phyloP scores from a whole-genome alignment of 495 filamentous ascomycete genomes.

The Thermothielavioides terrestris region DNA sequence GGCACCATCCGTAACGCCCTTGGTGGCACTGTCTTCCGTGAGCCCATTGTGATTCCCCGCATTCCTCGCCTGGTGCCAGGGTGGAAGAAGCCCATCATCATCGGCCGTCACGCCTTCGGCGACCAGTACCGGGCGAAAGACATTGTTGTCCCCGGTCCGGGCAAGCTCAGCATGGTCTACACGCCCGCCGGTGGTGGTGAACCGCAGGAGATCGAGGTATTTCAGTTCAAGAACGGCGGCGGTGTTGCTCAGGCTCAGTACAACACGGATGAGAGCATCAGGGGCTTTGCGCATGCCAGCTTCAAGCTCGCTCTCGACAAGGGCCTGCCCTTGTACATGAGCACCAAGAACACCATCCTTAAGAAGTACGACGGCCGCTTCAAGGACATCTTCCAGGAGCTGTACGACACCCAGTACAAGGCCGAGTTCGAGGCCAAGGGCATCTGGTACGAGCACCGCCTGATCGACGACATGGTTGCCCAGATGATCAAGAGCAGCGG shows the following conservation, averaged over 20 bases:
- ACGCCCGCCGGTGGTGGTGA: slow-evolving; percentile 73
- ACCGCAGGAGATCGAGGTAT: slow-evolving; percentile 83
- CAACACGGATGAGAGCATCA: slow-evolving; percentile 93
- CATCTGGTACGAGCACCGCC: slow-evolving; percentile 98
- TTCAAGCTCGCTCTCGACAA: slow-evolving; percentile 92
- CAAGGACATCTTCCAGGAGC: slow-evolving; percentile 98
- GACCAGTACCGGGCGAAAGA: slow-evolving; percentile 98
- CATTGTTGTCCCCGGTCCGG: slow-evolving; percentile 66
- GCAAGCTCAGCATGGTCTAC: slow-evolving; percentile 88
- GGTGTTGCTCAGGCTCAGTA: slow-evolving; percentile 92
- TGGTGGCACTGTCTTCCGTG: slow-evolving; percentile 94
- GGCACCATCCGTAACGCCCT: slow-evolving; percentile 95
- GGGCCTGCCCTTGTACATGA: slow-evolving; percentile 88
- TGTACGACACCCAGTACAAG: slow-evolving; percentile 83
- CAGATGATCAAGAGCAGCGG: slow-evolving; percentile 99
- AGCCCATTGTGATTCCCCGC: slow-evolving; percentile 89
- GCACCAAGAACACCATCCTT: slow-evolving; percentile 98
- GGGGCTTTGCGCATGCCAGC: slow-evolving; percentile 85
- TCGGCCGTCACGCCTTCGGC: slow-evolving; percentile 95
- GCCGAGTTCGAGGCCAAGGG: slow-evolving; percentile 77
- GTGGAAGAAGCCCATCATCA: slow-evolving; percentile 98
- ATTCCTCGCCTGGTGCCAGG: slow-evolving; percentile 89
- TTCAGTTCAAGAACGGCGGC: slow-evolving; percentile 71
- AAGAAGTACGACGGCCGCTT: slow-evolving; percentile 98
- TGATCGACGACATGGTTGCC: slow-evolving; percentile 99